These are phyloP conservation scores for Cyclostephanos invisitatus DNA, from an alignment of 108 stramenopile genomes.

Conservation along the genomic window DNA sequence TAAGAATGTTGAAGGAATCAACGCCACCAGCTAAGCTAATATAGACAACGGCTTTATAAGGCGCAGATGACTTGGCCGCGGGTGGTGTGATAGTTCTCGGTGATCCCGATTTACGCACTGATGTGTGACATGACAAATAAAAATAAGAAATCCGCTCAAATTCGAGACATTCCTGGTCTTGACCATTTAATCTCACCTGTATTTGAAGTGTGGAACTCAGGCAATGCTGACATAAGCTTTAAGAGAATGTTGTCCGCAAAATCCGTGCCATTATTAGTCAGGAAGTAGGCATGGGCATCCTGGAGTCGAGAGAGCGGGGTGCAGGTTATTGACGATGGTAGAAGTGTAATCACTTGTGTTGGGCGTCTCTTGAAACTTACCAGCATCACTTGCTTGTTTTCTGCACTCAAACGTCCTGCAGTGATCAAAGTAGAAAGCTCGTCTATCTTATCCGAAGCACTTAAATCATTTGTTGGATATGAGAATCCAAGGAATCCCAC, in stretches of 20 bases:
- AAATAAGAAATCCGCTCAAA: background rate
- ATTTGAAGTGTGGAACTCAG: constrained; percentile 58
- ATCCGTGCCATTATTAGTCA: constrained; percentile 16
- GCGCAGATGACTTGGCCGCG: constrained; percentile 26
- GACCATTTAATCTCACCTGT: constrained; percentile 17
- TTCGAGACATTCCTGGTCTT: background rate
- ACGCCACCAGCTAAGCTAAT: constrained; percentile 42
- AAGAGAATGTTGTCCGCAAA: constrained; percentile 34
- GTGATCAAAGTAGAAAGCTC: constrained; percentile 64
- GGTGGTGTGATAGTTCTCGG: constrained; percentile 35
- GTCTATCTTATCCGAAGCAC: constrained; percentile 40
- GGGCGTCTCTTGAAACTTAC: constrained; percentile 2
- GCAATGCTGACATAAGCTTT: constrained; percentile 37
- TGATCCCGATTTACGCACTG: constrained; percentile 35
- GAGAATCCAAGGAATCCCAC: constrained; percentile 30
- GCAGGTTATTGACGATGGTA: background rate
- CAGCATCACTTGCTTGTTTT: constrained; percentile 26
- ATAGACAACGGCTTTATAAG: constrained; percentile 54
- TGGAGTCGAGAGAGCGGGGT: background rate
- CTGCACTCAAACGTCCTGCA: constrained; percentile 53
- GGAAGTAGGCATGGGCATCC: constrained; percentile 36
- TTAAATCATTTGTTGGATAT: background rate
- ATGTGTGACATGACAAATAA: background rate
- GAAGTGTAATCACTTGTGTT: background rate
- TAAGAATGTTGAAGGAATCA: constrained; percentile 55